Percentiles rank a stretch among this genome's conserved stretches.
These are phyloP conservation scores for Penicillium aurantiogriseum DNA, from an alignment of 2,329 filamentous ascomycete genomes.

Conservation along the genomic window DNA sequence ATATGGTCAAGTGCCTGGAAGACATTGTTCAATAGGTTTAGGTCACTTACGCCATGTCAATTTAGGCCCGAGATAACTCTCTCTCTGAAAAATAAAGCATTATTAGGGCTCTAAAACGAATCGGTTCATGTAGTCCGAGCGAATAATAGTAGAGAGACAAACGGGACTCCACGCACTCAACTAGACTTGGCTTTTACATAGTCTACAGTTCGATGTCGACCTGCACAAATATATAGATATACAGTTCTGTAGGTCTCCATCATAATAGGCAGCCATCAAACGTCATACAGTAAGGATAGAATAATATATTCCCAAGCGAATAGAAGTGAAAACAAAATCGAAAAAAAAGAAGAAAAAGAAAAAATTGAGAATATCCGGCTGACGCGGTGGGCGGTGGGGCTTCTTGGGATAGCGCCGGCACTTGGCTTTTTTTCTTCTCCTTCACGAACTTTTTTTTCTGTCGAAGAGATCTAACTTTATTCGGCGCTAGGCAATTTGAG, in stretches of 20 bases:
- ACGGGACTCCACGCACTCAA: constrained; percentile 11
- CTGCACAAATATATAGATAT: background rate
- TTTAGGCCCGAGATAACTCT: constrained; percentile 14
- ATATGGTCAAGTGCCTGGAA: constrained; percentile 4
- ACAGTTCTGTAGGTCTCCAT: background rate
- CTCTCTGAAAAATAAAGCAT: background rate
- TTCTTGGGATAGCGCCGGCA: constrained; percentile 16
- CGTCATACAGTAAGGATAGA: no score
- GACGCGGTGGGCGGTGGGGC: constrained; percentile 23
- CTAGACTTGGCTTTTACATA: constrained; percentile 14
- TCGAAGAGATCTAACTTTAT: background rate
- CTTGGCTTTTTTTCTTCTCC: constrained; percentile 4
- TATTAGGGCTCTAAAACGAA: constrained; percentile 15
- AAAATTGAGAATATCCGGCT: constrained; percentile 13
- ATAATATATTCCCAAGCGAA: background rate
- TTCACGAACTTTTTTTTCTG: background rate
- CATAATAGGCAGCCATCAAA: background rate
- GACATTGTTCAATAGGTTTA: background rate
- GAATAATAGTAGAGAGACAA: background rate
- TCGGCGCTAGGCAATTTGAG: background rate
- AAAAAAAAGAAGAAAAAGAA: background rate
- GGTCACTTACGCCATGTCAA: constrained; percentile 11
- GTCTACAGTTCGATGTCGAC: background rate
- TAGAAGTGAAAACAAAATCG: background rate
- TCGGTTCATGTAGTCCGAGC: constrained; percentile 14